Conservation (phyloP, 2,329 filamentous ascomycete species). For the Cordyceps pruinosa region DNA sequence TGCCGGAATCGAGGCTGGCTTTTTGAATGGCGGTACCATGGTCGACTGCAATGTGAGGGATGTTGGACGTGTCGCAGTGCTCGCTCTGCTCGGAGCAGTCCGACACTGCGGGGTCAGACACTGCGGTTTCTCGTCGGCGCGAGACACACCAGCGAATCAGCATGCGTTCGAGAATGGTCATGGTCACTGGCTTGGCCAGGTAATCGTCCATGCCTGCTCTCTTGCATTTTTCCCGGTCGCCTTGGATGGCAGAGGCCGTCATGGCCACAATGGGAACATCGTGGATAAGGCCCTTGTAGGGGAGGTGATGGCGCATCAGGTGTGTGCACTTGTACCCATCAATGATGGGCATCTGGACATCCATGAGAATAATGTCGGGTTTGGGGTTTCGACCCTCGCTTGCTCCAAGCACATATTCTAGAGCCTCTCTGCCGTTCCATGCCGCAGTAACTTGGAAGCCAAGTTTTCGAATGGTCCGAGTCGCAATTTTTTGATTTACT, state of each 20-base stretch:
- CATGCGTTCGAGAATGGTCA: slow-evolving; percentile 61
- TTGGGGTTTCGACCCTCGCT: slow-evolving; percentile 43
- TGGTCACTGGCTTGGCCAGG: slow-evolving; percentile 65
- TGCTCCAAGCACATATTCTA: slow-evolving; percentile 61
- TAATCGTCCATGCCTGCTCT: slow-evolving; percentile 73
- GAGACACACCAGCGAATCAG: slow-evolving; percentile 58
- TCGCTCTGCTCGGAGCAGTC: slow-evolving; percentile 41
- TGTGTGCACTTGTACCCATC: slow-evolving; percentile 75
- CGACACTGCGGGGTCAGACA: slow-evolving; percentile 26
- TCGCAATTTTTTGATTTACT: slow-evolving; percentile 70
- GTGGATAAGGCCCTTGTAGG: slow-evolving; percentile 53
- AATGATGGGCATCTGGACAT: slow-evolving; percentile 69
- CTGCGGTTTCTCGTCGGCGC: slow-evolving; percentile 20
- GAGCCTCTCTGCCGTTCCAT: slow-evolving; percentile 72
- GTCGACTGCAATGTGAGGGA: slow-evolving; percentile 31
- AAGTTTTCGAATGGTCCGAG: slow-evolving; percentile 66
- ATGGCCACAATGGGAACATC: slow-evolving; percentile 73
- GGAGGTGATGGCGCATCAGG: slow-evolving; percentile 59
- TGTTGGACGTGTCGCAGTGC: slow-evolving; percentile 35
- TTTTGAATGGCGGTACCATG: background rate
- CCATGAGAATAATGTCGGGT: slow-evolving; percentile 73
- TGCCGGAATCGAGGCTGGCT: slow-evolving; percentile 11
- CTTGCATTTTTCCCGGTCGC: slow-evolving; percentile 67
- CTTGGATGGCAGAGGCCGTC: slow-evolving; percentile 73
- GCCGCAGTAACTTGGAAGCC: slow-evolving; percentile 64